Evolutionary conservation across 805 yeast genomes (phyloP), one percentile per base, ranked within the genome.

Genomic region (Zygoascus bituminiphila): DNA sequence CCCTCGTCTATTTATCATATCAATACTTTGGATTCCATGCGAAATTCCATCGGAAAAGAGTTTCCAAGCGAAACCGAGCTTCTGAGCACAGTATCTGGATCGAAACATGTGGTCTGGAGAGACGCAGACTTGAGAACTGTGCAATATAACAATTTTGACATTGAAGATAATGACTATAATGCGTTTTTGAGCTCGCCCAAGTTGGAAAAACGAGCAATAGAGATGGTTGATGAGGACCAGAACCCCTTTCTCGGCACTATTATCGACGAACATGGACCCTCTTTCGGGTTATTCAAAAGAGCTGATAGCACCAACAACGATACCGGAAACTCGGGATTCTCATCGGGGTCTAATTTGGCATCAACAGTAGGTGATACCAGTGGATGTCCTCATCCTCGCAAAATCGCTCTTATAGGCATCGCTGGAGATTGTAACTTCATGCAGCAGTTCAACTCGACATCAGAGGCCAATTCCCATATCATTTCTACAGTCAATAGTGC

Each of bases 351-450:
- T 8, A 54, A 57, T 42, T 54, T 63, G 19, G 44, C 46, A 22
- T 33, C 48, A 21, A 48, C 58, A 4, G 51, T 65, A 42, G 69
- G 69, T 21, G 52, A 59, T 51, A 56, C 60, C 12, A 25, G 50
- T 6, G 69, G 69, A 6, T 65, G 69, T 43, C 66, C 68, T 12
- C 45, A 49, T 12, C 52, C 55, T 2, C 49, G 61, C n/a, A 45
- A 60, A 48, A 55, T 64, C 12, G 66, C 70, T 1, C 54, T 63
- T 23, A 56, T 67, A n/a, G 72, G 71, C 1, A 50, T 65, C 4
- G 69, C 63, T 14, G 69, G 60, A 1, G 72, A 68, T 54, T 65
- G 68, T 54, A 61, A 59, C 52, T 67, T 56, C 49, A 14, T 64
- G 40, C 24, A 49, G 21, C 49, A 41, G n/a, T 66, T 64, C 55